phyloP scores from a whole-genome alignment of 305 asterid genomes.

The Solanum hybrid region DNA sequence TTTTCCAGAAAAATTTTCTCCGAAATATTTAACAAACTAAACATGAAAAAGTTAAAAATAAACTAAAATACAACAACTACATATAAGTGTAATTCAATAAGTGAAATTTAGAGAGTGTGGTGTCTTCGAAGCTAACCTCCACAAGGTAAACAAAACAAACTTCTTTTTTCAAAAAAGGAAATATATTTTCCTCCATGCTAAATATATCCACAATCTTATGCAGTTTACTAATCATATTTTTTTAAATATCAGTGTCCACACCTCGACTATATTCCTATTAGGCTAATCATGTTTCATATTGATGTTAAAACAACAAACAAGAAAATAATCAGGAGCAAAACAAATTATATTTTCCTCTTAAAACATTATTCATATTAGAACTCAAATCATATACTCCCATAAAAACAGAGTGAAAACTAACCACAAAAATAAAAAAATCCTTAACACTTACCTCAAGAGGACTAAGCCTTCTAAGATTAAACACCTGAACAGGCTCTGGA shows the following conservation, averaged over 20 bases:
- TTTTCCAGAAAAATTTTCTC: not conserved
- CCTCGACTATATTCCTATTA: not conserved
- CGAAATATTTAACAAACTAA: not conserved
- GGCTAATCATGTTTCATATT: not conserved
- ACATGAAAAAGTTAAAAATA: not conserved
- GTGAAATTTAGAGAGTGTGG: not conserved
- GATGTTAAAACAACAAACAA: not conserved
- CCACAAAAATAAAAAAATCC: not conserved
- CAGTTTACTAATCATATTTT: not conserved
- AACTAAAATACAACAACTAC: not conserved
- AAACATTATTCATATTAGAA: not conserved
- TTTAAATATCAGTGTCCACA: not conserved
- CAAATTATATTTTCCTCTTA: not conserved
- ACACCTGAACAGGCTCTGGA: slow-evolving; percentile 49
- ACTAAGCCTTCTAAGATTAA: slow-evolving; percentile 45
- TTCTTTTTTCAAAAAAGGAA: too few relatives aligned
- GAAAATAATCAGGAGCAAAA: not conserved
- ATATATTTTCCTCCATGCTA: not conserved
- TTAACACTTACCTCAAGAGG: slow-evolving; percentile 50
- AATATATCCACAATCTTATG: not conserved
- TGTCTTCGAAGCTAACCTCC: not conserved
- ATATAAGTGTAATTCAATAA: not conserved
- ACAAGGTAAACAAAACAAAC: not conserved
- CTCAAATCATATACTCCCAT: not conserved
- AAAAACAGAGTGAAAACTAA: not conserved